phyloP scores from a whole-genome alignment of 805 yeast genomes.

The Brettanomyces sp. region DNA sequence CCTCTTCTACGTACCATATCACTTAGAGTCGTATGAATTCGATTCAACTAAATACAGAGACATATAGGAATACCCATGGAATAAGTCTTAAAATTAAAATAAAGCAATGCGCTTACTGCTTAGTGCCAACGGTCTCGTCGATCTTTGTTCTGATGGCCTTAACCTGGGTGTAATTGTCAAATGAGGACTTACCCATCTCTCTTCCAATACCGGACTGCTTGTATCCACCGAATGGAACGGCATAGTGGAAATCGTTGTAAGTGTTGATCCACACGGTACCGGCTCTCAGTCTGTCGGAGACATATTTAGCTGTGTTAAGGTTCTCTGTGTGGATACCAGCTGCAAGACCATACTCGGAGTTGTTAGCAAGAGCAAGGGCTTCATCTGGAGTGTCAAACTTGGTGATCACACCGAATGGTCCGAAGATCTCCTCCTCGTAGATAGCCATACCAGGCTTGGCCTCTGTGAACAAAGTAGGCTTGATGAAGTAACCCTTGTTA shows the following conservation, averaged over 20 bases:
- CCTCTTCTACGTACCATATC: too few relatives aligned
- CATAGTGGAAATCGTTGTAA: slow-evolving; percentile 57
- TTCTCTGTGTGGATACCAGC: slow-evolving; percentile 78
- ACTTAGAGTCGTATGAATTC: too few relatives aligned
- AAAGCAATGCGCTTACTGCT: not conserved
- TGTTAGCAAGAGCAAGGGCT: slow-evolving; percentile 65
- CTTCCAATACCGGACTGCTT: slow-evolving; percentile 63
- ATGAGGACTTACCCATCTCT: slow-evolving; percentile 63
- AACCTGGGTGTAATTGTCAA: slow-evolving; percentile 55
- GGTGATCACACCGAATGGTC: slow-evolving; percentile 74
- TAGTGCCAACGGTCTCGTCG: slow-evolving; percentile 7
- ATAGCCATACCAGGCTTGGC: slow-evolving; percentile 66
- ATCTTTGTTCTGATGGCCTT: slow-evolving; percentile 52
- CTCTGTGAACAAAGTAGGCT: slow-evolving; percentile 83
- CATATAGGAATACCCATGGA: not conserved
- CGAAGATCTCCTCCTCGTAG: slow-evolving; percentile 85
- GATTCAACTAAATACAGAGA: too few relatives aligned
- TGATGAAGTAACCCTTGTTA: slow-evolving; percentile 58
- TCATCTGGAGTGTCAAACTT: slow-evolving; percentile 69
- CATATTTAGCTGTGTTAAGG: slow-evolving; percentile 54
- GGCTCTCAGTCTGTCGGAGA: slow-evolving; percentile 58
- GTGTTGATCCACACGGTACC: slow-evolving; percentile 82
- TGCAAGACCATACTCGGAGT: slow-evolving; percentile 75
- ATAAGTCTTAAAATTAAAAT: not conserved
- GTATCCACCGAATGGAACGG: slow-evolving; percentile 67